These are phyloP conservation scores for Creolimax fragrantissima DNA, from an alignment of 78 protist species.

Conservation along the genomic window DNA sequence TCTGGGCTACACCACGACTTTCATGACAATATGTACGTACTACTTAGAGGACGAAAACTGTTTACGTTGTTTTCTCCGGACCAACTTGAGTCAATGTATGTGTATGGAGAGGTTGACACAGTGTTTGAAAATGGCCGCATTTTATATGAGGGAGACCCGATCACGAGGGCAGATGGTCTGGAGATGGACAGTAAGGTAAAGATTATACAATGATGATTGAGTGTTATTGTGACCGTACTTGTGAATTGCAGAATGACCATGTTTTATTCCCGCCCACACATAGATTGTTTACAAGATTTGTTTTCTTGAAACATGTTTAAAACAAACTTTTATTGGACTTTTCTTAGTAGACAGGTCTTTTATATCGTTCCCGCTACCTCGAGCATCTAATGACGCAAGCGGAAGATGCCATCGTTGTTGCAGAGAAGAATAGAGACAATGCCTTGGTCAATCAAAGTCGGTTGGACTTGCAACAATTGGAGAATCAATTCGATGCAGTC, in stretches of 20 bases:
- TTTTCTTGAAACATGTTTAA: too few relatives aligned
- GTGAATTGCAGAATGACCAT: too few relatives aligned
- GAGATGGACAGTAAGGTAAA: not conserved
- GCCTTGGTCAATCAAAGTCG: too few relatives aligned
- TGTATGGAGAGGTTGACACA: not conserved
- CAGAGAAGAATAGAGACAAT: not conserved
- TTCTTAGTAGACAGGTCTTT: not conserved
- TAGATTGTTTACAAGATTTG: too few relatives aligned
- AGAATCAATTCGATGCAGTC: too few relatives aligned
- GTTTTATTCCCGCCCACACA: too few relatives aligned
- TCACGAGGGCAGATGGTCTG: not conserved
- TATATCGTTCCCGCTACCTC: not conserved
- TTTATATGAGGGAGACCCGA: not conserved
- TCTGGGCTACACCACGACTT: conserved; percentile 33
- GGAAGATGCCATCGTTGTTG: not conserved
- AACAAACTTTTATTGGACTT: too few relatives aligned
- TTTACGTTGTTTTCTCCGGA: not conserved
- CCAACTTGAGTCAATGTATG: not conserved
- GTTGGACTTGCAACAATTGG: too few relatives aligned
- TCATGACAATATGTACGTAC: conserved; percentile 23
- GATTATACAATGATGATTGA: too few relatives aligned
- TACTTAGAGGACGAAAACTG: not conserved
- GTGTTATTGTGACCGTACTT: too few relatives aligned
- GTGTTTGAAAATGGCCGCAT: not conserved
- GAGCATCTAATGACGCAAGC: not conserved